Evolutionary conservation across 2,329 filamentous ascomycete genomes (phyloP), one percentile per base, ranked within the genome.

Genomic region (Fusarium sterilihyphosum): DNA sequence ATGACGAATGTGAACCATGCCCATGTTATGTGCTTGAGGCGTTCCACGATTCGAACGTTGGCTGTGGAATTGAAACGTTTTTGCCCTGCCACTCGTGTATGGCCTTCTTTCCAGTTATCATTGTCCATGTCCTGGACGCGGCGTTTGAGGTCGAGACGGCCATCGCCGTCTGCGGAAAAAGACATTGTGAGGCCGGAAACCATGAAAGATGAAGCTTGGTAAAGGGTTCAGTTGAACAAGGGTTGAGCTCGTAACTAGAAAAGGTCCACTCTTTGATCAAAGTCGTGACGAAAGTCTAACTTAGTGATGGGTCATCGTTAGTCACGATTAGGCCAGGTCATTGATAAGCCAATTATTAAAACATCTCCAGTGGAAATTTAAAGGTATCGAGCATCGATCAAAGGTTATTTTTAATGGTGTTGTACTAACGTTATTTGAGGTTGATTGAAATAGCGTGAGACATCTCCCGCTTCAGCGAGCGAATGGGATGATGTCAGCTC

Each of bases 1-100:
- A 82, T 82, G 43, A 77, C 77, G 37, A 78, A 76, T 13, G 80
- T 79, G 59, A 82, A 82, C 78, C 79, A 82, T 3, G 79, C 74
- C 80, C 80, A 82, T 6, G 78, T 79, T 31, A 79, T 62, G 37
- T 79, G 78, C 16, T 75, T 72, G 9, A 79, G 43, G 31, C 78
- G 78, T 49, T 79, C 73, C 43, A 61, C 60, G 13, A 78, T 54
- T 11, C 67, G 38, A 12, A 79, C 62, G 11, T 69, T 67, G 4
- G 76, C 65, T 5, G 73, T 46, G 5, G 70, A 68, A 6, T 63
- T 70, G 40, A 69, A 71, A 9, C 65, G 74, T n/a, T 58, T 67
- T 18, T 78, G 74, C 18, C 77, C 77, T 2, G 77, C 77, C 26
- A 74, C 77, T 26, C 75, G 65, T 8, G 75, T 78, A 61, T 78